phyloP scores from a whole-genome alignment of 192 early-diverging fungal species.

The Diversispora eburnea region DNA sequence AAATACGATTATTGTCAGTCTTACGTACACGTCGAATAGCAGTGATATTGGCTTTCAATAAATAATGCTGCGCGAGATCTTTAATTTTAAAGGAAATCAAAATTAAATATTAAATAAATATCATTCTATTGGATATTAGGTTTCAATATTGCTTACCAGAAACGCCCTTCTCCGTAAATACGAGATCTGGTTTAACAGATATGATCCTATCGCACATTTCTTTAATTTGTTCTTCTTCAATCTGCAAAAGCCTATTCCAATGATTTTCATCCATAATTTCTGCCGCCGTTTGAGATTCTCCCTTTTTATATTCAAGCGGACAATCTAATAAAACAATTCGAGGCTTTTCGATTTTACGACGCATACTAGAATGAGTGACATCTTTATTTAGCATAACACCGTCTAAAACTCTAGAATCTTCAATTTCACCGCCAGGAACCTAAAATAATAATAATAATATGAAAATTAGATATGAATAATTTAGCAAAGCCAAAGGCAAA shows the following conservation, averaged over 20 bases:
- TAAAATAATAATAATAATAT: conserved; percentile 27
- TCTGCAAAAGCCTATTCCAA: conserved; percentile 94
- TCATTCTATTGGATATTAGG: too few species aligned
- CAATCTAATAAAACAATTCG: conserved; percentile 95
- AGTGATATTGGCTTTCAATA: conserved; percentile 97
- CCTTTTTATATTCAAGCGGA: conserved; percentile 99
- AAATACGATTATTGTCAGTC: conserved; percentile 98
- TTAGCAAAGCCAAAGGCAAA: too few species aligned
- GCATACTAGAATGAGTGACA: conserved; percentile 97
- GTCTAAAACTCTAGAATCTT: conserved; percentile 90
- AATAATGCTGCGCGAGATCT: conserved; percentile 98
- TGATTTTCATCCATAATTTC: conserved; percentile 96
- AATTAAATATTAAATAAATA: background rate
- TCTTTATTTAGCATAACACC: conserved; percentile 99
- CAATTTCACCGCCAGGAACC: conserved; percentile 98
- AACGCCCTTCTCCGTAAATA: conserved; percentile 99
- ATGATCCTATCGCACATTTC: conserved; percentile 95
- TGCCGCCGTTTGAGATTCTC: conserved; percentile 98
- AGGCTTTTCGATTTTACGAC: conserved; percentile 93
- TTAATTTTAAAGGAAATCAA: background rate
- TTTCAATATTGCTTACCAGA: conserved; percentile 52
- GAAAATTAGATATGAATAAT: background rate
- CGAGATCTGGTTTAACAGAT: conserved; percentile 93
- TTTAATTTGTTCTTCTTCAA: conserved; percentile 99
- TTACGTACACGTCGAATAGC: conserved; percentile 97